A percentile compares a stretch with the other conserved stretches of the same genome.
Conservation (phyloP, 1,139 yeast genomes). For the Saccharomyces hybrid region DNA sequence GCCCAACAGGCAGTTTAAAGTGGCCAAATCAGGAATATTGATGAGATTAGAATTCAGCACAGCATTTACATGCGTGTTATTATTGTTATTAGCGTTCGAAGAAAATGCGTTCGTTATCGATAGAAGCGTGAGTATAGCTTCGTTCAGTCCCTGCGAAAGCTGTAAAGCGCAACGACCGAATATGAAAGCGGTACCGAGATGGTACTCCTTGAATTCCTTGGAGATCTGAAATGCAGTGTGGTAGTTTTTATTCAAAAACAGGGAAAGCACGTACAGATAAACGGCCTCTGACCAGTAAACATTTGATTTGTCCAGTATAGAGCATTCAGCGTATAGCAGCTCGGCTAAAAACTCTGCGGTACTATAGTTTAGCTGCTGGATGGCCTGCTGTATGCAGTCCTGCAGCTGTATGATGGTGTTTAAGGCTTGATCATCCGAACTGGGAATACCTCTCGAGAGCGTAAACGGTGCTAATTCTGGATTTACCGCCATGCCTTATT, state of each 20-base stretch:
- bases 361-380: slow-evolving; percentile 25
- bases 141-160: slow-evolving; percentile 17
- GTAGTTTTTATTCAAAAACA: slow-evolving; percentile 22
- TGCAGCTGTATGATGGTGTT: slow-evolving; percentile 7
- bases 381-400: slow-evolving; percentile 12
- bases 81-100: not conserved
- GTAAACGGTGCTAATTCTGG: not conserved
- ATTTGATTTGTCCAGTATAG: slow-evolving; percentile 14
- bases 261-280: slow-evolving; percentile 24
- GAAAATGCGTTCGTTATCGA: slow-evolving; percentile 4
- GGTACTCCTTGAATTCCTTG: slow-evolving; percentile 15
- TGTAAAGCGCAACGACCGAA: slow-evolving; percentile 24
- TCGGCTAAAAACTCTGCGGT: slow-evolving; percentile 30
- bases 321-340: slow-evolving; percentile 23
- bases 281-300: slow-evolving; percentile 18
- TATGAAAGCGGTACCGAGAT: slow-evolving; percentile 24
- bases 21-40: slow-evolving; percentile 54
- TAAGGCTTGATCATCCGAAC: not conserved
- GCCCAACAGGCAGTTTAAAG: slow-evolving; percentile 61
- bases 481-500: not conserved
- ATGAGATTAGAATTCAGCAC: slow-evolving; percentile 6
- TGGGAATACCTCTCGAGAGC: not conserved
- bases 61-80: slow-evolving; percentile 2
- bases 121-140: slow-evolving; percentile 10
- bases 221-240: slow-evolving; percentile 20